Base-by-base conservation (phyloP, 106 monocot species). In the Dendrobium nobile region DNA sequence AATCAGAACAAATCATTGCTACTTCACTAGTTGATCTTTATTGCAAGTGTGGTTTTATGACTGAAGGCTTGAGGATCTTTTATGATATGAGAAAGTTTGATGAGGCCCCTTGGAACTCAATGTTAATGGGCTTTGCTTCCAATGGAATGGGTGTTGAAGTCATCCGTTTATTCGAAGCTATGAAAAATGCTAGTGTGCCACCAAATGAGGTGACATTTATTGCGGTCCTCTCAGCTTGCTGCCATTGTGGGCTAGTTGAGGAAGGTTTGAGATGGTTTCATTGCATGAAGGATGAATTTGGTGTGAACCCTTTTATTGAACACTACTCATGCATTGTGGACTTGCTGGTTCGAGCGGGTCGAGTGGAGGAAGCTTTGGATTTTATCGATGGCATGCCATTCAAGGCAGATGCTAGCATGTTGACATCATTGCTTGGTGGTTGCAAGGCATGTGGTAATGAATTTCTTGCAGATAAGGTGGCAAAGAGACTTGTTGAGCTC, bases 21-120 rank as follows among this genome's bases (percentile, higher is more conserved):
- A 92, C 92, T 68, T 86, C 95, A 1, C 85, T 90, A 42, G 68
- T 95, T 72, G 95, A 95, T 87, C 86, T 95, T 59, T 92, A 95
- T 67, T 95, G 92, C 90, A 95, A 95, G 75, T 87, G 88, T 83
- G 95, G 95, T 20, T 80, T 20, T 68, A 61, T 90, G 26, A 9
- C 51, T 24, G 75, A 77, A 80, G 92, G 81, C 9, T 54, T 82
- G 45, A 87, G n/a, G 75, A 47, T 92, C 31, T 95, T 95, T 47
- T 64, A 86, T 54, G 67, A 16, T n/a, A 87, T 80, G 54, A 70
- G 18, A 9, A 90, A 81, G 42, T 74, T 55, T 10, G 95, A 95
- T 73, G 82, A 77, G 79, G 90, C 85, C 54, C 80, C 84, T 43
- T 95, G 92, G 92, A 92, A 95, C 84, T 88, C 95, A 16, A 95